phyloP scores from a whole-genome alignment of 306 rosid species.

The Betula pendula region DNA sequence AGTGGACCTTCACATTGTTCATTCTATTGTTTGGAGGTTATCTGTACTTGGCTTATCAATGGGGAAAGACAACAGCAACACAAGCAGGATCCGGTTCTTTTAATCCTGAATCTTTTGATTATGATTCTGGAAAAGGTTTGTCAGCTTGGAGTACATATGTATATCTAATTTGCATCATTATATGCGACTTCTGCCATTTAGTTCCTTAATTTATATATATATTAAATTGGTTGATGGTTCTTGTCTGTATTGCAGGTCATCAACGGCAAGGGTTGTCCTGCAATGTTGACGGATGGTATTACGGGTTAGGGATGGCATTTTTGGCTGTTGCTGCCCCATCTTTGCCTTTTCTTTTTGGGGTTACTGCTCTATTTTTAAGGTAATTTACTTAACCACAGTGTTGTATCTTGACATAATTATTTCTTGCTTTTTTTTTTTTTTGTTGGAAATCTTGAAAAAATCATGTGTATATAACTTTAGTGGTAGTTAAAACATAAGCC shows the following conservation, averaged over 20 bases:
- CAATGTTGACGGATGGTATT: conserved; percentile 61
- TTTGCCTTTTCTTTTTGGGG: conserved; percentile 79
- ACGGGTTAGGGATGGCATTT: conserved; percentile 81
- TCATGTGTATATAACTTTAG: neutral
- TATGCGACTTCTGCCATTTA: neutral
- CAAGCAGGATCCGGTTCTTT: conserved; percentile 50
- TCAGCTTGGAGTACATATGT: conserved; percentile 5
- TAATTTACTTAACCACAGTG: conserved; percentile 24
- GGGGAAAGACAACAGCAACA: conserved; percentile 69
- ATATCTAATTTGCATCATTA: neutral
- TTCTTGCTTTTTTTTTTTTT: neutral
- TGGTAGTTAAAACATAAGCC: no score
- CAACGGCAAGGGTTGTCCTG: conserved; percentile 65
- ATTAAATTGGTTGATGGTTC: neutral
- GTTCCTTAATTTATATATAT: conserved; percentile 1
- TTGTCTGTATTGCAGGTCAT: conserved; percentile 60
- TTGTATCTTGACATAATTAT: neutral
- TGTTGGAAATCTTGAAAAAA: neutral
- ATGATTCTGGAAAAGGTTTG: conserved; percentile 83
- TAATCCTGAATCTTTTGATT: conserved; percentile 55
- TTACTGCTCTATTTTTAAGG: conserved; percentile 91
- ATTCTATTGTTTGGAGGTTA: conserved; percentile 74
- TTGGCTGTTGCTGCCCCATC: conserved; percentile 88
- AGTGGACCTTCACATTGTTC: conserved; percentile 89
- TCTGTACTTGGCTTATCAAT: conserved; percentile 62